phyloP scores from a whole-genome alignment of 306 rosid species.

The Quercus wislizeni region DNA sequence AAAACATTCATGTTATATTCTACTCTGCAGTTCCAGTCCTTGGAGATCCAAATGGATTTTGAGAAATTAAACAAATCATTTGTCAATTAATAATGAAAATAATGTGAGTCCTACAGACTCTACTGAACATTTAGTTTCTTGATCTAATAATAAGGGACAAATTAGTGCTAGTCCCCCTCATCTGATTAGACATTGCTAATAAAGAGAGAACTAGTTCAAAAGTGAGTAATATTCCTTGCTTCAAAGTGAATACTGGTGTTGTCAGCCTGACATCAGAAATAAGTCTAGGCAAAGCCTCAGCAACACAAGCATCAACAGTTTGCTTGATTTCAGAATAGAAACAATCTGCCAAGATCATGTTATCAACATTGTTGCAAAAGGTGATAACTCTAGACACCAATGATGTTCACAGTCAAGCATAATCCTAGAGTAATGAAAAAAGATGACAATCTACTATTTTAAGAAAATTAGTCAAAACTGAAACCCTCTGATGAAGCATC shows the following conservation, averaged over 20 bases:
- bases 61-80: too few species aligned
- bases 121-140: too few species aligned
- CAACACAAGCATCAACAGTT: constrained; percentile 73
- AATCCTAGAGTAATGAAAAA: background rate
- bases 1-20: too few species aligned
- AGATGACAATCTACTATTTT: background rate
- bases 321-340: constrained; percentile 81
- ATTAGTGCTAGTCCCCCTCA: background rate
- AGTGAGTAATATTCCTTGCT: constrained; percentile 71
- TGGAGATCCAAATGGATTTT: too few species aligned
- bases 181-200: constrained; percentile 3
- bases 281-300: constrained; percentile 75
- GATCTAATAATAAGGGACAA: background rate
- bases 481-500: constrained; percentile 51
- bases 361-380: constrained; percentile 76
- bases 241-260: constrained; percentile 69
- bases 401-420: background rate
- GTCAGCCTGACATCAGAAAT: constrained; percentile 64
- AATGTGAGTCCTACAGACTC: too few species aligned
- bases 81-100: too few species aligned
- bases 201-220: constrained; percentile 13
- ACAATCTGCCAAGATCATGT: constrained; percentile 73
- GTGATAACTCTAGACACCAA: constrained; percentile 54
- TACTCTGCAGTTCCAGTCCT: too few species aligned
- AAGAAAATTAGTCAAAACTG: background rate